phyloP scores from a whole-genome alignment of 306 rosid species.

The Phaseolus lunatus region DNA sequence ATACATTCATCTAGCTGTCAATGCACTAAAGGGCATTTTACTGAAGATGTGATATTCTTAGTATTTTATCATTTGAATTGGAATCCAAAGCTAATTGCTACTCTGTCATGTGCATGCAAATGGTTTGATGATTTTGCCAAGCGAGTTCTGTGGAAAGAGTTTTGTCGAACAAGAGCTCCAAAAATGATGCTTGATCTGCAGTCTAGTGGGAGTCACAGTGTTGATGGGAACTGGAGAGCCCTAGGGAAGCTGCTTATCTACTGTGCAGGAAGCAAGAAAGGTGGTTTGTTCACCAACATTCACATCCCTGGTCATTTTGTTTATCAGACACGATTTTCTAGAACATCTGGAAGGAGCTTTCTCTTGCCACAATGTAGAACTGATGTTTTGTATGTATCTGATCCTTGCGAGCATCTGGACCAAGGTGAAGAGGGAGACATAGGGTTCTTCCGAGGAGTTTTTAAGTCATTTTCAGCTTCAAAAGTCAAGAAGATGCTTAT shows the following conservation, averaged over 20 bases:
- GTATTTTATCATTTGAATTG: conserved; percentile 78
- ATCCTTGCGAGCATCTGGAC: not conserved
- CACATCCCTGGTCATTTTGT: not conserved
- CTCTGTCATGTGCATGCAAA: conserved; percentile 87
- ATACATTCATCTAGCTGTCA: conserved; percentile 90
- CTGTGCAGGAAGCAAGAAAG: conserved; percentile 87
- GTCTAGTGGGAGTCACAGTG: conserved; percentile 83
- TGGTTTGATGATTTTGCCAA: conserved; percentile 99
- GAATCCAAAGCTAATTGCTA: conserved; percentile 89
- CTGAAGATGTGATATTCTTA: conserved; percentile 82
- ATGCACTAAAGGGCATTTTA: conserved; percentile 88
- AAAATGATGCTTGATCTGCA: conserved; percentile 93
- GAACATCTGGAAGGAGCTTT: not conserved
- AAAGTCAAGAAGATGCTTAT: not conserved
- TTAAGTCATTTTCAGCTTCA: not conserved
- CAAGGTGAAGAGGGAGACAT: not conserved
- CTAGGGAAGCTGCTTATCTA: conserved; percentile 87
- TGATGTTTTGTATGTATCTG: not conserved
- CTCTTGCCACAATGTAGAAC: not conserved
- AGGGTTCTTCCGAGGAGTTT: not conserved
- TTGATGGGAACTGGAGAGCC: conserved; percentile 98
- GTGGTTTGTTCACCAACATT: conserved; percentile 48
- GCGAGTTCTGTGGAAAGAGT: conserved; percentile 94
- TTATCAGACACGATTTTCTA: not conserved
- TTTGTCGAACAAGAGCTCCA: conserved; percentile 86